Percentiles rank a stretch among this genome's conserved stretches.
Evolutionary conservation across 1,284 basidiomycete species (phyloP).

Genomic region (Porodaedalea pini): DNA sequence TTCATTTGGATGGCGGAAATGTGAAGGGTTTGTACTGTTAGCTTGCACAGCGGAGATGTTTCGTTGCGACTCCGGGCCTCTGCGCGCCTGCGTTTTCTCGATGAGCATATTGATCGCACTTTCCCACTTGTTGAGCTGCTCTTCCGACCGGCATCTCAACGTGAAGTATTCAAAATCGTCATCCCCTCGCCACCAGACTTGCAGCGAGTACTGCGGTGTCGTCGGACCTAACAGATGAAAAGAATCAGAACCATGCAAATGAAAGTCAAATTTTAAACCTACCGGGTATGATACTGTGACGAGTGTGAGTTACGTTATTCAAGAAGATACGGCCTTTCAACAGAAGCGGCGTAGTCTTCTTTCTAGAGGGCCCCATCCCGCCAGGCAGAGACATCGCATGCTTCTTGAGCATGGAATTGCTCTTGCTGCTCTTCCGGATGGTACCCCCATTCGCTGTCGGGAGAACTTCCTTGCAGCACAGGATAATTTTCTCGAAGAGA

Average conservation of each 20-base stretch:
- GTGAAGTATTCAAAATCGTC: constrained; percentile 92
- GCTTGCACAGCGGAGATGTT: constrained; percentile 40
- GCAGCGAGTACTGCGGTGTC: constrained; percentile 58
- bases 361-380: constrained; percentile 52
- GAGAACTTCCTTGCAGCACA: constrained; percentile 91
- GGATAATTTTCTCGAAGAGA: constrained; percentile 97
- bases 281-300: constrained; percentile 60
- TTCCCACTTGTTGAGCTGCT: constrained; percentile 93
- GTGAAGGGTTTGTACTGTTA: constrained; percentile 45
- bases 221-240: constrained; percentile 40
- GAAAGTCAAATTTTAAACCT: not conserved
- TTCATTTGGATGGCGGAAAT: constrained; percentile 24
- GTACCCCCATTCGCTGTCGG: constrained; percentile 33
- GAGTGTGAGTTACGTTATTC: constrained; percentile 88
- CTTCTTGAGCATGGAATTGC: constrained; percentile 76
- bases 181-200: constrained; percentile 93
- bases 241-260: constrained; percentile 6
- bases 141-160: constrained; percentile 88
- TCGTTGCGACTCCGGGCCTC: constrained; percentile 52
- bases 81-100: constrained; percentile 59
- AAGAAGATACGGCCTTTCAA: constrained; percentile 97
- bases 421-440: constrained; percentile 57
- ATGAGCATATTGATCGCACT: constrained; percentile 85
- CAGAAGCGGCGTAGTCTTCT: constrained; percentile 78
- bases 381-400: constrained; percentile 48